Conservation (phyloP, 371 early-diverging fungal genomes). For the Dichotomocladium elegans region DNA sequence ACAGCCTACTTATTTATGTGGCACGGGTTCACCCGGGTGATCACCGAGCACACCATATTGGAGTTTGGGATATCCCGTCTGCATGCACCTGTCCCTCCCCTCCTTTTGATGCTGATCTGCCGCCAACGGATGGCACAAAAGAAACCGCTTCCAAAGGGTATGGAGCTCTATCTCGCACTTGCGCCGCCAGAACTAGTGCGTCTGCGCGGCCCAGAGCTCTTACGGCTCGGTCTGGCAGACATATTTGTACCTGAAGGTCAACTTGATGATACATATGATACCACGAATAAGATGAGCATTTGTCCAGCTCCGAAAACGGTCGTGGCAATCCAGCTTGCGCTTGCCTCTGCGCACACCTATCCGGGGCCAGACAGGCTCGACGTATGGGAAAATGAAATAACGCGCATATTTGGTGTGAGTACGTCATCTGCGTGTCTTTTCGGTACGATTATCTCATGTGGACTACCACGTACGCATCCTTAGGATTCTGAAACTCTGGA, state of each 20-base stretch:
- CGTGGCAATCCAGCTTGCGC: slow-evolving; percentile 40
- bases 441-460: neutral
- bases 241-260: slow-evolving; percentile 51
- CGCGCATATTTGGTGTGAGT: slow-evolving; percentile 48
- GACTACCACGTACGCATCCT: neutral
- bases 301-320: slow-evolving; percentile 43
- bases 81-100: slow-evolving; percentile 40
- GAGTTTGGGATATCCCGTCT: slow-evolving; percentile 17
- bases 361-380: slow-evolving; percentile 54
- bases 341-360: slow-evolving; percentile 45
- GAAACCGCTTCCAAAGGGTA: slow-evolving; percentile 25
- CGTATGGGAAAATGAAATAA: slow-evolving; percentile 50
- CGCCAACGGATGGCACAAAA: slow-evolving; percentile 17
- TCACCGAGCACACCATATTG: slow-evolving; percentile 45
- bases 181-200: slow-evolving; percentile 38
- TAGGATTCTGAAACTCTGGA: slow-evolving; percentile 22
- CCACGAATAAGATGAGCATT: slow-evolving; percentile 27
- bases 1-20: slow-evolving; percentile 36
- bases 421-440: neutral
- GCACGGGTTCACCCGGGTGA: slow-evolving; percentile 34
- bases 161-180: slow-evolving; percentile 46
- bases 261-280: slow-evolving; percentile 33
- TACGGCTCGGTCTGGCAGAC: slow-evolving; percentile 47
- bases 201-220: slow-evolving; percentile 51
- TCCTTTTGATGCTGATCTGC: slow-evolving; percentile 23